Evolutionary conservation across 345 rosid genomes (phyloP), one percentile per base, ranked within the genome.

Genomic region (Excoecaria agallocha): DNA sequence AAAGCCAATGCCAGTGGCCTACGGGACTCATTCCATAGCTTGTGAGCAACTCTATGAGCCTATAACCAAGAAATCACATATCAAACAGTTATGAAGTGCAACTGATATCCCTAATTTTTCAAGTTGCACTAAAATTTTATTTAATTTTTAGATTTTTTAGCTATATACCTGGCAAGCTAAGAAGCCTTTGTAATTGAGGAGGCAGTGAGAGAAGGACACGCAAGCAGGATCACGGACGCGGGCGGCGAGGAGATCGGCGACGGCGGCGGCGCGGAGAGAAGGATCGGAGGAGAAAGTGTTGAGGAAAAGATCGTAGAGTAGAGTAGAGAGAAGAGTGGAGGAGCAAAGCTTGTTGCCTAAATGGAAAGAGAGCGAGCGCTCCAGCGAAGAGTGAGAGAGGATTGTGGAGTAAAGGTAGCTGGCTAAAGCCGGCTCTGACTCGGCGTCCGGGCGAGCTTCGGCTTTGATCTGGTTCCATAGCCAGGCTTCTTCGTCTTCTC

Each of bases 321-420:
- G 93, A 3, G 98, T 93, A 10, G 99, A 91, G 70, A 95, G 96
- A 48, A 95, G 91, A 46, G 99, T 95, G 50, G 99, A 90, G 76
- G 97, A 95, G 86, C 97, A 94, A 56, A 94, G 97, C 87, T 94
- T 94, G 89, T 94, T 94, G 38, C 97, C 98, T 24, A 94, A 77
- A 71, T 94, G 98, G 66, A 94, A 94, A 51, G 98, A 82, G 50
- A 94, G 86, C 3, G 98, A 94, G 15, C 98, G 90, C 74, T 90
- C 93, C 5, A 92, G 89, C 55, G 98, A 91, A 0, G 98, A 80
- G 84, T 94, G 98, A 16, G 97, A 89, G 12, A 94, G 91, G 74
- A 94, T 90, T 73, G 98, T 94, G n/a, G 98, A 92, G 81, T 89
- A 94, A 6, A 94, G 97, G 43, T 88, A 92, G 86, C 98, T 91